These are phyloP conservation scores for Candida oleophila DNA, from an alignment of 805 yeast species.

Conservation along the genomic window DNA sequence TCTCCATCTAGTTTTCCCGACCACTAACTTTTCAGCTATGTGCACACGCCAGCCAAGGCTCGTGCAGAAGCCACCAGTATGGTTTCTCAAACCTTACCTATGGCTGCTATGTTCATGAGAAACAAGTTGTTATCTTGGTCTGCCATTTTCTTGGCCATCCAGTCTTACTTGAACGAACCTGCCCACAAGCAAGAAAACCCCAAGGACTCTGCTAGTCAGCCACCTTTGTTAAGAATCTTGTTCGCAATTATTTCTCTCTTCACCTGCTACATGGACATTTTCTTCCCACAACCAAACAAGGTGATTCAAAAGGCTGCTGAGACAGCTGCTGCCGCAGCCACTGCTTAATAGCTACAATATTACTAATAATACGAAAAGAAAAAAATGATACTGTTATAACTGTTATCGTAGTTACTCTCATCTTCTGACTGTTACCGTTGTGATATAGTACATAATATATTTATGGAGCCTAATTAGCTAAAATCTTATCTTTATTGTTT, in stretches of 20 bases:
- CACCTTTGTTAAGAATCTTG: conserved; percentile 46
- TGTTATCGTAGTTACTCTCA: no score
- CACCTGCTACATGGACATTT: conserved; percentile 55
- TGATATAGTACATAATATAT: conserved; percentile 4
- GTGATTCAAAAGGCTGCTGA: conserved; percentile 18
- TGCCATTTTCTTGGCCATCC: conserved; percentile 50
- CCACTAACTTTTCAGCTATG: conserved; percentile 30
- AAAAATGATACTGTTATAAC: no score
- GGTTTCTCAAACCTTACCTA: conserved; percentile 58
- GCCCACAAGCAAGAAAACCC: conserved; percentile 24
- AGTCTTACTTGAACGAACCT: conserved; percentile 47
- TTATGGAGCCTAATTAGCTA: not conserved
- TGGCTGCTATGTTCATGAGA: conserved; percentile 68
- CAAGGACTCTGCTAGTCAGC: conserved; percentile 29
- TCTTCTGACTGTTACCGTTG: no score
- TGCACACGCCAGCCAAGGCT: conserved; percentile 48
- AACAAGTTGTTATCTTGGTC: conserved; percentile 59
- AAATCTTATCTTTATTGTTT: no score
- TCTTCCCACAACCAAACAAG: conserved; percentile 42
- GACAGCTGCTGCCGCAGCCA: conserved; percentile 20
- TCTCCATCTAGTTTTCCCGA: no score
- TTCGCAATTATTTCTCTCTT: conserved; percentile 48
- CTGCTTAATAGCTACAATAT: conserved; percentile 9
- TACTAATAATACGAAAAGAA: no score
- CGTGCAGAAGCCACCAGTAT: conserved; percentile 45